Conservation (phyloP, 257 asterid species). For the Penstemon newberryi region DNA sequence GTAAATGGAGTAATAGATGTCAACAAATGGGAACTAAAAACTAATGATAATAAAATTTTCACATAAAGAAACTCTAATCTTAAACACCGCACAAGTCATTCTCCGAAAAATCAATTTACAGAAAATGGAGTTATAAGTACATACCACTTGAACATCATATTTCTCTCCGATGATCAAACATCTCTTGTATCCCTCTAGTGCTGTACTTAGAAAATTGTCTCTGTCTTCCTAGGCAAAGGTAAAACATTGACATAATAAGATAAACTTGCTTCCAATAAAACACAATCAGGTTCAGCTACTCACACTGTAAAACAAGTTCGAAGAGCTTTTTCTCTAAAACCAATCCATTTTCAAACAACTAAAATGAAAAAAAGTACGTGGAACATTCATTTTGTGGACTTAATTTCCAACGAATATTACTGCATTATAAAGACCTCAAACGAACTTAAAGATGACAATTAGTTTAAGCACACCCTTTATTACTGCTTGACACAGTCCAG, state of each 20-base stretch:
- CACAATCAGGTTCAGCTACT: conserved; percentile 30
- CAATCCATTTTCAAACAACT: background rate
- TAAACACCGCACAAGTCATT: conserved; percentile 6
- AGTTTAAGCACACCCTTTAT: conserved; percentile 5
- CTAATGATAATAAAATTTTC: background rate
- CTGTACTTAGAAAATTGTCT: conserved; percentile 78
- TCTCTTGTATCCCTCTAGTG: conserved; percentile 81
- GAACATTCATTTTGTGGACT: background rate
- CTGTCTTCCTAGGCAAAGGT: conserved; percentile 75
- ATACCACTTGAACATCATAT: conserved; percentile 93
- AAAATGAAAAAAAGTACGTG: conserved; percentile 12
- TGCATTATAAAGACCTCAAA: conserved; percentile 17
- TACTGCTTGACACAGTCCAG: conserved; percentile 19
- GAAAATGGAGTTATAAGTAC: conserved; percentile 31
- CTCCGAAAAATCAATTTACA: background rate
- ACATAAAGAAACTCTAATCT: background rate
- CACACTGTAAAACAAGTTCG: conserved; percentile 3
- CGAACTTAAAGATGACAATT: conserved; percentile 6
- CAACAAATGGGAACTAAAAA: conserved; percentile 20
- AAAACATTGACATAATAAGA: conserved; percentile 27
- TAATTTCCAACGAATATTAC: background rate
- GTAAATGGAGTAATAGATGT: conserved; percentile 9
- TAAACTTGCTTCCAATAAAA: background rate
- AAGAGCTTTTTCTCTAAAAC: conserved; percentile 1
- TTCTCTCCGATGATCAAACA: conserved; percentile 90